phyloP scores from a whole-genome alignment of 805 yeast genomes.

The Candida awuae region DNA sequence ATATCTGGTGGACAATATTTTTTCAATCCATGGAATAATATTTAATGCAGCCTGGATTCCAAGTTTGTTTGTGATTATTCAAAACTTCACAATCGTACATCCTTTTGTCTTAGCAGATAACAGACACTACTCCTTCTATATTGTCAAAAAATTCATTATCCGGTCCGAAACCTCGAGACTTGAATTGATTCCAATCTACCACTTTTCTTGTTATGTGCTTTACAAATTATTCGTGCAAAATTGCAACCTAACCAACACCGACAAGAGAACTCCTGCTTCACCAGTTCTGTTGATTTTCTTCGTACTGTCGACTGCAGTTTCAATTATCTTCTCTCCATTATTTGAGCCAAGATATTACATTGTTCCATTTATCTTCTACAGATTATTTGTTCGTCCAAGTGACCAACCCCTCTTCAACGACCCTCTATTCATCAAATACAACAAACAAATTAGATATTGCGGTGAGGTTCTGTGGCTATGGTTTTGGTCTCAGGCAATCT shows the following conservation, averaged over 20 bases:
- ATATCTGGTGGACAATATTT: slow-evolving; percentile 32
- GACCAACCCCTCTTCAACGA: slow-evolving; percentile 22
- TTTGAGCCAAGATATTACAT: slow-evolving; percentile 93
- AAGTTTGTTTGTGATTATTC: slow-evolving; percentile 38
- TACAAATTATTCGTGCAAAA: slow-evolving; percentile 15
- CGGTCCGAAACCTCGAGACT: slow-evolving; percentile 39
- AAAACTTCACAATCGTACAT: slow-evolving; percentile 65
- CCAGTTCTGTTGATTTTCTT: slow-evolving; percentile 42
- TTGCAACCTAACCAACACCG: slow-evolving; percentile 4
- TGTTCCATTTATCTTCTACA: slow-evolving; percentile 68
- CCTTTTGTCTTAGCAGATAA: slow-evolving; percentile 92
- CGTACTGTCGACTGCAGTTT: slow-evolving; percentile 43
- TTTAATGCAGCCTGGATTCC: slow-evolving; percentile 20
- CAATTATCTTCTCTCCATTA: slow-evolving; percentile 82
- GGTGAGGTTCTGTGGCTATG: slow-evolving; percentile 59
- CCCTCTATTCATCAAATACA: slow-evolving; percentile 17
- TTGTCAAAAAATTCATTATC: slow-evolving; percentile 61
- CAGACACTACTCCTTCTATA: slow-evolving; percentile 85
- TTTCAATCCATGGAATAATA: slow-evolving; percentile 15
- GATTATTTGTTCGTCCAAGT: slow-evolving; percentile 45
- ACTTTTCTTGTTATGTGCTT: slow-evolving; percentile 36
- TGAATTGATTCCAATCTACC: slow-evolving; percentile 60
- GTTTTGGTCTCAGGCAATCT: slow-evolving; percentile 44
- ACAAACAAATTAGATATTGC: slow-evolving; percentile 29
- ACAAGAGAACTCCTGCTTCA: slow-evolving; percentile 17